A percentile compares a stretch with the other conserved stretches of the same genome.
phyloP scores from a whole-genome alignment of 2,329 filamentous ascomycete genomes.

The Beauveria scarabaeidicola region DNA sequence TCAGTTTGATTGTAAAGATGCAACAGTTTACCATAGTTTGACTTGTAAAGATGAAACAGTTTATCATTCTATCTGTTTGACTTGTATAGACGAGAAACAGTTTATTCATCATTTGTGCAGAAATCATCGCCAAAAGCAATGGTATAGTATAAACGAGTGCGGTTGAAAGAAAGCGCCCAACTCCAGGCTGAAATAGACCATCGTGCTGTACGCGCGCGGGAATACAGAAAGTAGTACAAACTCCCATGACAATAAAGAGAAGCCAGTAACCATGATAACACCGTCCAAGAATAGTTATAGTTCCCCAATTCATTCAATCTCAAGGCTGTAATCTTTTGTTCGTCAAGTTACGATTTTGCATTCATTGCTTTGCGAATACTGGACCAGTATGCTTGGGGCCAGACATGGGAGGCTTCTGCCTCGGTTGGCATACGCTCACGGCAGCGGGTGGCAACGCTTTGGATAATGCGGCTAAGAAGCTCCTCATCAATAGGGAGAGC shows the following conservation, averaged over 20 bases:
- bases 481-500: constrained; percentile 55
- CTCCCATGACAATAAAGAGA: neutral
- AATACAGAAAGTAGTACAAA: constrained; percentile 17
- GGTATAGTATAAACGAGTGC: constrained; percentile 13
- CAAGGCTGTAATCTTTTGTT: neutral
- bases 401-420: constrained; percentile 44
- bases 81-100: neutral
- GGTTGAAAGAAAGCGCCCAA: constrained; percentile 20
- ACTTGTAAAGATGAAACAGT: neutral
- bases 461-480: constrained; percentile 51
- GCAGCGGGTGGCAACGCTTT: constrained; percentile 53
- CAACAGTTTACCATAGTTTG: too few relatives aligned
- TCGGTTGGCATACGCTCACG: constrained; percentile 51
- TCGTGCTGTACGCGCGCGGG: constrained; percentile 14
- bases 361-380: constrained; percentile 46
- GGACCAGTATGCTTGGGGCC: constrained; percentile 55
- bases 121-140: constrained; percentile 10
- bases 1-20: too few relatives aligned
- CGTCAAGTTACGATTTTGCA: constrained; percentile 19
- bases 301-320: constrained; percentile 3
- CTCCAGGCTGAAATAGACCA: constrained; percentile 23
- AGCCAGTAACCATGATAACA: neutral
- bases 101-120: neutral
- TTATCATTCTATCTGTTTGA: neutral
- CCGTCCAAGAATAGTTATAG: constrained; percentile 1